Evolutionary conservation across 2,329 filamentous ascomycete genomes (phyloP), one percentile per base, ranked within the genome.

Genomic region (Colletotrichum caudatum): DNA sequence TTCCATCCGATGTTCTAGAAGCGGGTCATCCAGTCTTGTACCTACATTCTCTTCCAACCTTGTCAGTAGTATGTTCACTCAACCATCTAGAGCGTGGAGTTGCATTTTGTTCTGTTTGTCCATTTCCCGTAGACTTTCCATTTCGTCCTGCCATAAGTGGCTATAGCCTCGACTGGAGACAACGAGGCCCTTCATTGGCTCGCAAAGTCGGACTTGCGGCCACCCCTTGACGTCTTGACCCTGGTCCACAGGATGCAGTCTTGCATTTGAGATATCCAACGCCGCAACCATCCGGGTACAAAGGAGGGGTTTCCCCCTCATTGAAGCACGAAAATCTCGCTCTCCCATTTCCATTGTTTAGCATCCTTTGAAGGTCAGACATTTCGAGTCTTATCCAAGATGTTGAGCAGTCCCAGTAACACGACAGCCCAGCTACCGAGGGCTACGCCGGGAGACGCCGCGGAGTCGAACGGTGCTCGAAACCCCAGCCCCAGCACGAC

Each of bases 221-320:
- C 44, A 29, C 44, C 20, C 3, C 59, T 39, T 7, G n/a, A 50
- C 26, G 29, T 37, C 14, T 26, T 6, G 44, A 62, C 23, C 35
- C 54, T 23, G 33, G 11, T n/a, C 54, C 23, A 35, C 35, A 57
- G 54, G n/a, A 39, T 57, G 54, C 54, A 57, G 54, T 18, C 35
- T 16, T 39, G 35, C 35, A 57, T 57, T 9, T 2, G 35, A 23
- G 14, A 50, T 12, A 39, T 20, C 29, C 12, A 51, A 51, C 3
- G 9, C 26, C 35, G 20, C 54, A 23, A 26, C 3, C 2, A 16
- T 18, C 35, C 35, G 12, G 18, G 54, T 57, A 57, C 12, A 57
- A 57, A 57, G 35, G 54, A 26, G 54, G 54, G 54, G 54, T 18
- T 57, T 37, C 6, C 26, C 54, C 53, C 26, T 2, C 35, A 23